A percentile compares a stretch with the other conserved stretches of the same genome.
Evolutionary conservation across 2,329 filamentous ascomycete genomes (phyloP).

Genomic region (Fusarium sublunatum): DNA sequence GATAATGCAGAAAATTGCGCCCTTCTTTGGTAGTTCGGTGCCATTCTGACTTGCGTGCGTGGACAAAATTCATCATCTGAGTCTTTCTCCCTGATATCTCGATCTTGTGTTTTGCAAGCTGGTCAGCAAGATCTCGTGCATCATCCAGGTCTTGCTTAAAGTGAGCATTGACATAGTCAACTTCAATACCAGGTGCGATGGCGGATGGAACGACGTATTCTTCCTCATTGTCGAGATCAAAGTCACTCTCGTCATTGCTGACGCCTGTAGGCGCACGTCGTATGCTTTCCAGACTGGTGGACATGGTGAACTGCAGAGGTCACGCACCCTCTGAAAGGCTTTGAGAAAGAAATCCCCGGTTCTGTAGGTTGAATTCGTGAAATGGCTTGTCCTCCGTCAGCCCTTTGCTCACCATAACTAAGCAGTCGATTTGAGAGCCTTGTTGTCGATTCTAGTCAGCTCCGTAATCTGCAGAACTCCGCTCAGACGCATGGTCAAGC

Average conservation of each 20-base stretch:
- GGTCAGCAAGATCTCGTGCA: neutral
- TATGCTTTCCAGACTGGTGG: neutral
- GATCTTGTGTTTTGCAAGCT: neutral
- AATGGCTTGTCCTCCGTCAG: neutral
- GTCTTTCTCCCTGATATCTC: neutral
- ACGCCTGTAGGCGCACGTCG: neutral
- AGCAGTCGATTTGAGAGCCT: neutral
- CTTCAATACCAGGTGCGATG: neutral
- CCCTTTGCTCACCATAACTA: neutral
- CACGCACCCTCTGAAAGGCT: neutral
- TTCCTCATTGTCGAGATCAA: conserved; percentile 9
- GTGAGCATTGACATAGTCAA: conserved; percentile 2
- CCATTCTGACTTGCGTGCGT: conserved; percentile 1
- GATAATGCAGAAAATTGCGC: conserved; percentile 5
- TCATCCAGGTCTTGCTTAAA: neutral
- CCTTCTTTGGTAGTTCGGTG: conserved; percentile 7
- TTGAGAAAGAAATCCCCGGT: neutral
- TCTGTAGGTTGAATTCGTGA: neutral
- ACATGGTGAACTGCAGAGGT: neutral
- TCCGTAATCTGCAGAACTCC: neutral
- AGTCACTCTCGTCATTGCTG: conserved; percentile 3
- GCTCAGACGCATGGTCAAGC: neutral
- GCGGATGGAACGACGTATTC: neutral
- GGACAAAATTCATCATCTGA: conserved; percentile 5
- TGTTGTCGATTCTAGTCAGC: neutral